Evolutionary conservation across 2,329 filamentous ascomycete species (phyloP).

Genomic region (Epichloe hybrida): DNA sequence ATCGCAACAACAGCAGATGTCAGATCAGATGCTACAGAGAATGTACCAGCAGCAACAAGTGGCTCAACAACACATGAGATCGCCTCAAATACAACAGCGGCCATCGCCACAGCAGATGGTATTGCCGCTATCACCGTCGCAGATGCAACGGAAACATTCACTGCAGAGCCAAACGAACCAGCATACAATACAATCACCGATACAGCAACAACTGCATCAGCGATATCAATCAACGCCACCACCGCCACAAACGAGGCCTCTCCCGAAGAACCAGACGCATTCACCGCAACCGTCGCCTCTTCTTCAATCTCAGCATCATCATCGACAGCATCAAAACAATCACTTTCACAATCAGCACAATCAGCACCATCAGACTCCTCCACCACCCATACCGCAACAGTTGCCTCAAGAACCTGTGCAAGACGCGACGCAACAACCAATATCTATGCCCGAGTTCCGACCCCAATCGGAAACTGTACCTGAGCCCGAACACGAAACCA

Average conservation of each 20-base stretch:
- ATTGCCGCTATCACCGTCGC: conserved; percentile 6
- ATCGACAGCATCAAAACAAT: neutral
- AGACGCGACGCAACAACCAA: neutral
- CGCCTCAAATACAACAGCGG: conserved; percentile 10
- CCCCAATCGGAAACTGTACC: neutral
- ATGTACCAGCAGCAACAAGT: conserved; percentile 8
- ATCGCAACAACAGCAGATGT: conserved; percentile 4
- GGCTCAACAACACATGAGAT: conserved; percentile 8
- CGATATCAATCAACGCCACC: conserved; percentile 11
- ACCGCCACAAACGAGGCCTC: conserved; percentile 1
- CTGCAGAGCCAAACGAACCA: conserved; percentile 5
- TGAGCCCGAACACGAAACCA: neutral
- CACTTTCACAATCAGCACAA: neutral
- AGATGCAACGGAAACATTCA: conserved; percentile 7
- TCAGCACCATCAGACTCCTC: conserved; percentile 1
- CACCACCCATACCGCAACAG: conserved; percentile 5
- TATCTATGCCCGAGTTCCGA: neutral
- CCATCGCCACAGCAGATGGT: conserved; percentile 7
- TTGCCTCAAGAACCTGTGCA: conserved; percentile 1
- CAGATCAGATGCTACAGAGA: conserved; percentile 6
- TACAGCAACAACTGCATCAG: conserved; percentile 16
- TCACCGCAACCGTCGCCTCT: conserved; percentile 12
- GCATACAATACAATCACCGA: conserved; percentile 6
- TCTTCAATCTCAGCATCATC: conserved; percentile 4
- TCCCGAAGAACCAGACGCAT: conserved; percentile 11